phyloP scores from a whole-genome alignment of 2,329 filamentous ascomycete genomes.

The Macrophomina pseudophaseolina region DNA sequence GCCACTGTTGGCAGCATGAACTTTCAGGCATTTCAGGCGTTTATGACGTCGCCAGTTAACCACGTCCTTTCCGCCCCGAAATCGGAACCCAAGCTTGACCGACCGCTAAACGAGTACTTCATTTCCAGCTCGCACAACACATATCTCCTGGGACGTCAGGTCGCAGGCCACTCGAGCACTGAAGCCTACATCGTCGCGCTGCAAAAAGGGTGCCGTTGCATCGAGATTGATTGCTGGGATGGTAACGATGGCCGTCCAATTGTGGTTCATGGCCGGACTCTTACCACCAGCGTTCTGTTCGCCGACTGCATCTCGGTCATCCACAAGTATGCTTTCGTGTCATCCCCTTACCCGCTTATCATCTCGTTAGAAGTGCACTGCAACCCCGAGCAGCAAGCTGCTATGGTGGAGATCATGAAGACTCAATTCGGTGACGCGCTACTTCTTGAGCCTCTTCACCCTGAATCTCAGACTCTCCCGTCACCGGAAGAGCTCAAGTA shows the following conservation, averaged over 20 bases:
- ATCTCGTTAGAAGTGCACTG: constrained; percentile 97
- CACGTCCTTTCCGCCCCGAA: constrained; percentile 67
- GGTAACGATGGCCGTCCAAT: constrained; percentile 84
- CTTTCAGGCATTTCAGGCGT: constrained; percentile 74
- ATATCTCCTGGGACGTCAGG: constrained; percentile 88
- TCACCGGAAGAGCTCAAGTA: constrained; percentile 84
- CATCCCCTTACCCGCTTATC: constrained; percentile 87
- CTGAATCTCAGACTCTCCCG: constrained; percentile 71
- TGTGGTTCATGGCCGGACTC: constrained; percentile 87
- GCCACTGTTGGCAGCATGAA: constrained; percentile 67
- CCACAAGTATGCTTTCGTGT: constrained; percentile 90
- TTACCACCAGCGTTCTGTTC: constrained; percentile 89
- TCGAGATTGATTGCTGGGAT: constrained; percentile 99
- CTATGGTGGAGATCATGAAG: constrained; percentile 90
- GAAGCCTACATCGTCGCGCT: constrained; percentile 93
- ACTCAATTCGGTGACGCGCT: constrained; percentile 81
- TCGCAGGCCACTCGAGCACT: constrained; percentile 86
- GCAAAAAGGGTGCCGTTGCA: constrained; percentile 86
- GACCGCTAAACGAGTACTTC: constrained; percentile 94
- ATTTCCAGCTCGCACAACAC: constrained; percentile 99
- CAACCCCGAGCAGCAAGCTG: constrained; percentile 77
- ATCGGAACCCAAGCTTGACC: constrained; percentile 70
- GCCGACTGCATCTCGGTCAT: constrained; percentile 91
- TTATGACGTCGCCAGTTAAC: constrained; percentile 59
- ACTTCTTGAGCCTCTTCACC: constrained; percentile 74